Percentiles rank a stretch among this genome's conserved stretches.
phyloP scores from a whole-genome alignment of 805 yeast species.

The Candida michaelii region DNA sequence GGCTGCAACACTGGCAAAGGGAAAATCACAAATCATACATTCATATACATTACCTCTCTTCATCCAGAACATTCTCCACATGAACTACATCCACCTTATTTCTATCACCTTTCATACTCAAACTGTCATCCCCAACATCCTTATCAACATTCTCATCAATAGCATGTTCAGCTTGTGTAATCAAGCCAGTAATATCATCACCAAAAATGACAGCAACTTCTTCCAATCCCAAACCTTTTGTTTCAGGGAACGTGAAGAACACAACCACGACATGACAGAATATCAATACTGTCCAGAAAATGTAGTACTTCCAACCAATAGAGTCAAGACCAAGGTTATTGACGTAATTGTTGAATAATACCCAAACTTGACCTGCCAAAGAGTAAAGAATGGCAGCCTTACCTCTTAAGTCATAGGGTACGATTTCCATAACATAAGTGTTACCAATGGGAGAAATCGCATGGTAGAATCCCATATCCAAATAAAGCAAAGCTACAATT shows the following conservation, averaged over 20 bases:
- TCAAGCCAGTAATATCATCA: slow-evolving; percentile 18
- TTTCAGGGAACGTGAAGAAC: slow-evolving; percentile 39
- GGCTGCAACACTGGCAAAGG: too few species aligned
- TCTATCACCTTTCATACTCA: too few species aligned
- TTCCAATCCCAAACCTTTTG: slow-evolving; percentile 43
- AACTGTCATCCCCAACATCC: too few species aligned
- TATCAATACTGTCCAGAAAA: slow-evolving; percentile 27
- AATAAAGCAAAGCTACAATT: slow-evolving; percentile 24
- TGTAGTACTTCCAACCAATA: slow-evolving; percentile 19
- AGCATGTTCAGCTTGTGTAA: not conserved
- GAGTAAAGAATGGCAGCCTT: slow-evolving; percentile 28
- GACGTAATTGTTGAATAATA: slow-evolving; percentile 19
- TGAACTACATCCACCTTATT: too few species aligned
- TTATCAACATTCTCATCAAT: too few species aligned
- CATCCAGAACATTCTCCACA: too few species aligned
- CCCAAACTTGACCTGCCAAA: slow-evolving; percentile 14
- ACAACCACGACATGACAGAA: slow-evolving; percentile 25
- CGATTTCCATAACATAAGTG: slow-evolving; percentile 28
- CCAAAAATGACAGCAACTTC: slow-evolving; percentile 44
- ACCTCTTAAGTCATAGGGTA: slow-evolving; percentile 34
- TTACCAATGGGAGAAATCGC: slow-evolving; percentile 34
- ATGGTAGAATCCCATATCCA: slow-evolving; percentile 21
- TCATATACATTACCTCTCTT: too few species aligned
- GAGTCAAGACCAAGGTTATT: slow-evolving; percentile 17
- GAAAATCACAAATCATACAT: too few species aligned